Percentiles rank a stretch among this genome's conserved stretches.
phyloP scores from a whole-genome alignment of 495 filamentous ascomycete species.

The Trichoderma reesei region DNA sequence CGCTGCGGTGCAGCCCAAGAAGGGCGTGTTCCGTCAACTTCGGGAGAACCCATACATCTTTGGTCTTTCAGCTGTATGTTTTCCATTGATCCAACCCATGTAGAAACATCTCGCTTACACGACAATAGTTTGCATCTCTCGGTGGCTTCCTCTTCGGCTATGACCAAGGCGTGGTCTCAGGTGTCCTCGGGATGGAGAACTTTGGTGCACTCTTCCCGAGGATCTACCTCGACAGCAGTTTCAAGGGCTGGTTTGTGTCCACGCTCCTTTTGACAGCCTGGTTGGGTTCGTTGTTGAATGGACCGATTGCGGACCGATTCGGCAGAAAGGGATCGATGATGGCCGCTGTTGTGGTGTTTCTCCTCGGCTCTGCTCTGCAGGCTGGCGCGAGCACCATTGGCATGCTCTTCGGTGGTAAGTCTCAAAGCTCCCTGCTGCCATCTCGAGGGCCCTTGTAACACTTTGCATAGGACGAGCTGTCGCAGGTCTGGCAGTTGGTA shows the following conservation, averaged over 20 bases:
- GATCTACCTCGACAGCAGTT: constrained; percentile 14
- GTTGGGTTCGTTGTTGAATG: constrained; percentile 21
- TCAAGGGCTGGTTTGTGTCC: constrained; percentile 22
- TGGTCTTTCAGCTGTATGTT: constrained; percentile 32
- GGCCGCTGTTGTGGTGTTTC: constrained; percentile 19
- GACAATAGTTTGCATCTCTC: constrained; percentile 28
- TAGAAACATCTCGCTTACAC: not conserved
- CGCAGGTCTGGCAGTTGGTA: constrained; percentile 34
- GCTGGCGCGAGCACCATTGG: constrained; percentile 27
- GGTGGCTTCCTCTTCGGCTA: constrained; percentile 23
- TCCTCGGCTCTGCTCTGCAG: constrained; percentile 30
- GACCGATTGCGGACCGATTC: constrained; percentile 21
- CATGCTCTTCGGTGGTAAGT: constrained; percentile 29
- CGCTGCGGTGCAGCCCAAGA: constrained; percentile 12
- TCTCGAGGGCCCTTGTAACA: constrained; percentile 9
- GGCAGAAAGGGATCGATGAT: constrained; percentile 20
- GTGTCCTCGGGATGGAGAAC: constrained; percentile 36
- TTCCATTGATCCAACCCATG: not conserved
- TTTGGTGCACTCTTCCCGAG: constrained; percentile 21
- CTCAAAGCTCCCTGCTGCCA: constrained; percentile 5
- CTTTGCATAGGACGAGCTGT: constrained; percentile 29
- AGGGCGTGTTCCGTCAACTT: constrained; percentile 26
- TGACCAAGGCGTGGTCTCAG: constrained; percentile 48
- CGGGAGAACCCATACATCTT: constrained; percentile 32
- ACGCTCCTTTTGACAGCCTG: constrained; percentile 15